Evolutionary conservation across 805 yeast species (phyloP).

Genomic region (Pichia exigua): DNA sequence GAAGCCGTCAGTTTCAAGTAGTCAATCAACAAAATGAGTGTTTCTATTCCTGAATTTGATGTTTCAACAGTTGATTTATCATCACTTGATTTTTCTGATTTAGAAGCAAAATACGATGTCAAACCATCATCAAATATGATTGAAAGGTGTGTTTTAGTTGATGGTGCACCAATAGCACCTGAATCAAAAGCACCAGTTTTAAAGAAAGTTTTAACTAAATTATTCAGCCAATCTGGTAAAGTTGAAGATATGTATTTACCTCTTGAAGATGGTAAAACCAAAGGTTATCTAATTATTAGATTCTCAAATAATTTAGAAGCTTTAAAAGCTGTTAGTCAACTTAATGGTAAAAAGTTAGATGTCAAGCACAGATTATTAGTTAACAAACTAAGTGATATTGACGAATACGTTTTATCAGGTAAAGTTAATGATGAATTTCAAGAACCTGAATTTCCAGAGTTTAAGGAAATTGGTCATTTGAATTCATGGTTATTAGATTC

Average conservation of each 20-base stretch:
- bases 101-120: conserved; percentile 68
- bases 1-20: background rate
- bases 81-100: conserved; percentile 73
- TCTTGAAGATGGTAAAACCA: conserved; percentile 65
- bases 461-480: conserved; percentile 71
- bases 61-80: conserved; percentile 39
- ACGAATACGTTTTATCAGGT: conserved; percentile 63
- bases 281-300: conserved; percentile 83
- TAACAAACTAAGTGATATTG: conserved; percentile 77
- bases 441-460: conserved; percentile 69
- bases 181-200: conserved; percentile 78
- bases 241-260: conserved; percentile 82
- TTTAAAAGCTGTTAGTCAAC: conserved; percentile 66
- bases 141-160: conserved; percentile 77
- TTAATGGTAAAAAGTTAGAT: conserved; percentile 87
- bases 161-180: conserved; percentile 95
- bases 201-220: conserved; percentile 76
- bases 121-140: conserved; percentile 44
- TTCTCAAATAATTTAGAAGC: conserved; percentile 62
- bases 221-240: conserved; percentile 70
- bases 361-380: conserved; percentile 84
- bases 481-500: conserved; percentile 88
- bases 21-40: conserved; percentile 11
- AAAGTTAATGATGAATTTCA: conserved; percentile 51
- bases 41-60: conserved; percentile 22